Conservation (phyloP, 176 grass and related monocot genomes). For the Eleusine coracana region DNA sequence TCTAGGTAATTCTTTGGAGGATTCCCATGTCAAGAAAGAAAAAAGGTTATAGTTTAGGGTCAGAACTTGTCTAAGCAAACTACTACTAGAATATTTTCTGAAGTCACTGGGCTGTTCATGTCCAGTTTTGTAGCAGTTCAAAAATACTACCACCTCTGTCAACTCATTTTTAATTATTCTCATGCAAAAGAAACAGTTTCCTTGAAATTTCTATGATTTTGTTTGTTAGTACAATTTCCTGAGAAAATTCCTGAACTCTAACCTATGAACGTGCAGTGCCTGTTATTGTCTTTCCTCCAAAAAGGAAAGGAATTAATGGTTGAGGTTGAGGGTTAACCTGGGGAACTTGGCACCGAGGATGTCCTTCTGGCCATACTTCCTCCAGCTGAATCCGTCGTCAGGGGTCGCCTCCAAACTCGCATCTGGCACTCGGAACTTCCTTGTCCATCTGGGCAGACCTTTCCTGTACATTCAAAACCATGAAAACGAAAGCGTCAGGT, state of each 20-base stretch:
- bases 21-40: not conserved
- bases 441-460: constrained; percentile 53
- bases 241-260: not conserved
- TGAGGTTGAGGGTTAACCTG: constrained; percentile 44
- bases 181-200: not conserved
- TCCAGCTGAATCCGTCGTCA: constrained; percentile 83
- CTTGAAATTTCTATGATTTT: not conserved
- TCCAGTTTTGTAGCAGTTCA: not conserved
- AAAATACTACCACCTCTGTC: not conserved
- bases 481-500: not conserved
- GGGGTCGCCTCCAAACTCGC: constrained; percentile 35
- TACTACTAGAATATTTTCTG: not conserved
- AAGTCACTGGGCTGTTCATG: not conserved
- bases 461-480: constrained; percentile 53
- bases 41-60: not conserved
- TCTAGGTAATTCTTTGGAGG: not conserved
- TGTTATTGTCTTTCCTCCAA: not conserved
- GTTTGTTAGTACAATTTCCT: not conserved
- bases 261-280: not conserved
- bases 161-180: too few relatives aligned
- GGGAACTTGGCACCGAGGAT: constrained; percentile 72
- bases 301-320: not conserved
- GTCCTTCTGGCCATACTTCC: constrained; percentile 84
- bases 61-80: too few relatives aligned
- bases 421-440: constrained; percentile 35